phyloP scores from a whole-genome alignment of 208 protist species.

The Trichomonas vaginalis region DNA sequence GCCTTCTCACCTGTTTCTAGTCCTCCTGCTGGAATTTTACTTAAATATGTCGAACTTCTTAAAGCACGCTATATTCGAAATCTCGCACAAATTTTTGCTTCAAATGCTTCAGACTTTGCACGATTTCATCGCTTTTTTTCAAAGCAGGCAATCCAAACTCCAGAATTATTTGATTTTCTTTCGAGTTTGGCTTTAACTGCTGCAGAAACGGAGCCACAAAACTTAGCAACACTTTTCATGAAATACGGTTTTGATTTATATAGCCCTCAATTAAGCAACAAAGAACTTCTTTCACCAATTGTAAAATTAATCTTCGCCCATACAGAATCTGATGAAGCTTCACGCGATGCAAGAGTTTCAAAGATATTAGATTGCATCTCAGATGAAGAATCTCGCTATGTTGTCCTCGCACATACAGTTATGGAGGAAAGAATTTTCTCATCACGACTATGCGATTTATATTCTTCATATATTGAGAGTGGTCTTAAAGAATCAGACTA shows the following conservation, averaged over 20 bases:
- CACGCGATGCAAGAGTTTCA: background rate
- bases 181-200: background rate
- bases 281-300: background rate
- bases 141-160: background rate
- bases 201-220: background rate
- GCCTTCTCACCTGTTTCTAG: background rate
- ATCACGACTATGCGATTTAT: background rate
- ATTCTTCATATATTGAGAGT: background rate
- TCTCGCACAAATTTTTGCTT: background rate
- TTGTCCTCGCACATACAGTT: background rate
- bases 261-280: background rate
- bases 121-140: background rate
- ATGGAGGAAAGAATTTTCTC: constrained; percentile 16
- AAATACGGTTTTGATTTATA: background rate
- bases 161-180: background rate
- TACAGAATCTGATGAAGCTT: constrained; percentile 15
- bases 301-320: background rate
- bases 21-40: background rate
- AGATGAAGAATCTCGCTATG: background rate
- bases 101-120: background rate
- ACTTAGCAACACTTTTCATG: background rate
- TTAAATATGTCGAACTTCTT: background rate
- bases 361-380: background rate
- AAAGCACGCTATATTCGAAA: background rate
- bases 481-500: background rate